Base-by-base conservation (phyloP, 2,329 filamentous ascomycete genomes). In the Trichoderma sp. region DNA sequence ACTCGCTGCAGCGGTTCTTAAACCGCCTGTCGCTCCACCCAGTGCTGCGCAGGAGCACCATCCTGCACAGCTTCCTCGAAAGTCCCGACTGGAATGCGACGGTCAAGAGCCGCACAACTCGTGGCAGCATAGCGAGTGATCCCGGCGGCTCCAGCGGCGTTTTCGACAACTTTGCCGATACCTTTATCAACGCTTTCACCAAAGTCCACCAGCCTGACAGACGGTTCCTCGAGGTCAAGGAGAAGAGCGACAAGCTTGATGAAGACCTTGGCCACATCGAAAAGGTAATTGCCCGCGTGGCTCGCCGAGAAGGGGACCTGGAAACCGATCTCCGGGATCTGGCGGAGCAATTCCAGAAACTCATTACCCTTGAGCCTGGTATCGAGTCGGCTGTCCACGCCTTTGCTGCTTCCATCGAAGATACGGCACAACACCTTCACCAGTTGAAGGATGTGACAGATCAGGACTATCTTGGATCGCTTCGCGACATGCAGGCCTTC, bases 401-500 rank as follows among this genome's bases (percentile, higher is more conserved):
- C 18, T 99, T 99, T 76, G 92, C 94, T 0, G 89, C 90, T 7
- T 93, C 91, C 28, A 89, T 97, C 37, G 92, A 97, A 75, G 91
- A 96, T 75, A 95, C 92, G 0, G 91, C 91, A 10, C 83, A 89
- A 1, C 92, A 93, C 4, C 87, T 97, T 75, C 92, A 89, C 75
- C 84, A 82, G n/a, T 86, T 99, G 70, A 93, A 93, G 76, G 94
- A 98, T 71, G 87, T 94, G 75, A 98, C 95, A 0, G 96, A 99
- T 77, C 94, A 97, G 75, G 94, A 97, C 79, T 99, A 99, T 77
- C 88, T 99, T 1, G 93, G 93, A 73, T 95, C 91, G 67, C 85
- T 99, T 65, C 89, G 94, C 61, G 96, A 99, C 81, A 97, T 98
- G 94, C 92, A 96, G 75, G 91, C 94, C 30, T 99, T 98, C 80